Evolutionary conservation across 768 basidiomycete species (phyloP).

Genomic region (Lentinula sp.): DNA sequence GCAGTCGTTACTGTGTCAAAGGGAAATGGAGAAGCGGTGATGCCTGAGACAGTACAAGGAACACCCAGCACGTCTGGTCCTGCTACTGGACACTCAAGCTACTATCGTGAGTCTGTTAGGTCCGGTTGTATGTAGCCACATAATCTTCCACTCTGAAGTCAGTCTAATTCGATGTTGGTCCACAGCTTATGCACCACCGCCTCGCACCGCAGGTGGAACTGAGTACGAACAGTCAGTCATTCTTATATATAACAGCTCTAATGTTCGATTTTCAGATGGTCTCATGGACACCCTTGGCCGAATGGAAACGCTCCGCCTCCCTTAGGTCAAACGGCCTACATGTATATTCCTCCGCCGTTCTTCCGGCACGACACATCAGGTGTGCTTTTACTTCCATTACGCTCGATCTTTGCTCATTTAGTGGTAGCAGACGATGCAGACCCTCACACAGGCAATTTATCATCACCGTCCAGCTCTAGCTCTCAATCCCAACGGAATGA

Average conservation of each 20-base stretch:
- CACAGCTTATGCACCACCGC: background rate
- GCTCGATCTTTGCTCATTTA: background rate
- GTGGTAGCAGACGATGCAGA: background rate
- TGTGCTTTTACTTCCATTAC: constrained; percentile 15
- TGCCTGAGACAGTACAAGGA: constrained; percentile 21
- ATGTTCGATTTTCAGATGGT: constrained; percentile 34
- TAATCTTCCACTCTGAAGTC: background rate
- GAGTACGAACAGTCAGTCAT: constrained; percentile 11
- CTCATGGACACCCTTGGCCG: constrained; percentile 22
- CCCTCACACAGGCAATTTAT: background rate
- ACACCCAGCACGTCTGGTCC: constrained; percentile 28
- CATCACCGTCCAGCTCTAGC: background rate
- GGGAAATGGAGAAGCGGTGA: constrained; percentile 27
- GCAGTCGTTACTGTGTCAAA: constrained; percentile 37
- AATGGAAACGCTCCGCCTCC: constrained; percentile 24
- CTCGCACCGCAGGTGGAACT: background rate
- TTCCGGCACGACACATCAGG: constrained; percentile 31
- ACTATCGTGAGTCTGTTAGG: constrained; percentile 55
- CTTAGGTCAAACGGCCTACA: constrained; percentile 29
- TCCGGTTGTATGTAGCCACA: constrained; percentile 29
- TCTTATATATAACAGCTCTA: constrained; percentile 30
- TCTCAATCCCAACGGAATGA: background rate
- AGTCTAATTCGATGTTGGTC: background rate
- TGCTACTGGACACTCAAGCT: constrained; percentile 39
- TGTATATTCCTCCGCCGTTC: constrained; percentile 33